Base-by-base conservation (phyloP, 116 monocot genomes). In the Posidonia oceanica region DNA sequence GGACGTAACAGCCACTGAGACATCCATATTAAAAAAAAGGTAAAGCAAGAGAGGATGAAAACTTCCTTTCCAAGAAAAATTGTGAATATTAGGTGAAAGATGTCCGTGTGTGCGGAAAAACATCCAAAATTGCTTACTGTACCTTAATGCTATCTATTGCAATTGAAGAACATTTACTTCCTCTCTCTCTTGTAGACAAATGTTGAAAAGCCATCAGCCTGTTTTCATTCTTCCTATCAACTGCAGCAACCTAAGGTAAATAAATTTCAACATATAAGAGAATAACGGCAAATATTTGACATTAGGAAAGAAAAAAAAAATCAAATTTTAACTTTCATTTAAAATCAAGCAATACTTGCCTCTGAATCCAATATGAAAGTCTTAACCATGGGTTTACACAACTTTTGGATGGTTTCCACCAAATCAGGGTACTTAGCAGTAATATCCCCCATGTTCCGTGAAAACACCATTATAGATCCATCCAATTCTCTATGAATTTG, bases 311-410 rank as follows among this genome's bases (percentile, higher is more conserved):
- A 12, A 38, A 53, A 67, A 60, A 18, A 12, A 38, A 53, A 67
- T 38, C 20, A 17, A 41, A 62, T 4, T 42, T 52, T 36, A 56
- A 36, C 23, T 29, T 16, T 55, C 37, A 7, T 64, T 5, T 5
- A 3, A 60, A 40, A 68, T 36, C 13, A 69, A 62, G 14, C 6
- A 17, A 71, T 15, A 15, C 59, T 70, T 86, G 89, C 96, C 92
- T 97, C 97, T 66, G 97, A 70, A 79, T 97, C 97, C 69, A 92
- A 53, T 78, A 97, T 89, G 71, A 97, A 97, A 73, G 81, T 89
- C n/a, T 41, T 40, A 40, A 72, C 81, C 29, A 62, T 61, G 75
- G 80, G 69, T 52, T 75, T 82, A 71, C 79, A 91, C 62, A 68
- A 76, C 61, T 87, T 83, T 72, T 76, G 80, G 72, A 97, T 82